phyloP scores from a whole-genome alignment of 2,329 filamentous ascomycete species.

The Sporothrix brunneoviolacea region DNA sequence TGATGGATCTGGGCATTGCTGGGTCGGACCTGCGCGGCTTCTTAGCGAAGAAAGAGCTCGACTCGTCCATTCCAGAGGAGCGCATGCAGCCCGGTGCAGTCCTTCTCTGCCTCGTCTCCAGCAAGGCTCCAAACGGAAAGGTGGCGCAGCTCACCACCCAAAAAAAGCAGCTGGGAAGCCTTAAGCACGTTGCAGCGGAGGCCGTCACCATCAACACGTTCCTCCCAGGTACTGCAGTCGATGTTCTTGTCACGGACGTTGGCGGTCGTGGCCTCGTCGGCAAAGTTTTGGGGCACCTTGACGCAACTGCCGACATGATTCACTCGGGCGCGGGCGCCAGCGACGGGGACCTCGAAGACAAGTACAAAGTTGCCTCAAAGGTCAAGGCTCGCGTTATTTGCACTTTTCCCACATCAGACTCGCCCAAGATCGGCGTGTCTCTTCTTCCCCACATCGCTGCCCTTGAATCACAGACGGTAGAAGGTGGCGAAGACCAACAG shows the following conservation, averaged over 20 bases:
- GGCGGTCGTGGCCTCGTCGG: conserved; percentile 70
- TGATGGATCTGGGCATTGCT: conserved; percentile 83
- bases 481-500: neutral
- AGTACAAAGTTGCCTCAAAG: conserved; percentile 78
- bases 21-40: conserved; percentile 69
- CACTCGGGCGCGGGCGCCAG: conserved; percentile 74
- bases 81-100: conserved; percentile 75
- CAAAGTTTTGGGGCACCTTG: conserved; percentile 86
- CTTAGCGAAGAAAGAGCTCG: conserved; percentile 75
- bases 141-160: conserved; percentile 81
- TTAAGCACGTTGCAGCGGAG: conserved; percentile 59
- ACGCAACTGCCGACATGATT: conserved; percentile 83
- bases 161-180: conserved; percentile 59
- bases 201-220: conserved; percentile 86
- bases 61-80: conserved; percentile 53
- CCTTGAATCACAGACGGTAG: conserved; percentile 32
- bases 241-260: conserved; percentile 73
- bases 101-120: conserved; percentile 73
- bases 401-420: conserved; percentile 72
- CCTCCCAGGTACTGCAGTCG: conserved; percentile 83
- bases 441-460: conserved; percentile 75
- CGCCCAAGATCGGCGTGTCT: conserved; percentile 81
- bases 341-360: conserved; percentile 63
- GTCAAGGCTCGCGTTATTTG: conserved; percentile 82
- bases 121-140: conserved; percentile 69